Conservation (phyloP, 1,139 yeast species). For the Candida sp. region DNA sequence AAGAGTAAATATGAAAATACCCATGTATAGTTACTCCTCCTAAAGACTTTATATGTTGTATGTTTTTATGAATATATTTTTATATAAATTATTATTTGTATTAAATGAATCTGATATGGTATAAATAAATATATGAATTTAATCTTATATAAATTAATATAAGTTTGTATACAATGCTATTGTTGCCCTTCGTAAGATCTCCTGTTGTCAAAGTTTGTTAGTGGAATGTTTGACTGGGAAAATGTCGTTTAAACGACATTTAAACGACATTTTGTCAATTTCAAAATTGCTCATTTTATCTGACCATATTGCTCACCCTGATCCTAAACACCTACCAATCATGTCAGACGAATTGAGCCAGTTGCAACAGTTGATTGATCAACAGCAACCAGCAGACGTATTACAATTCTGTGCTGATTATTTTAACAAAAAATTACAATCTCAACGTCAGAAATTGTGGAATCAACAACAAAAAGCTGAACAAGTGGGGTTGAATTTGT, state of each 20-base stretch:
- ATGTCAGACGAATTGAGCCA: slow-evolving; percentile 46
- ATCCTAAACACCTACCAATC: neutral
- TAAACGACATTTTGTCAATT: too few relatives aligned
- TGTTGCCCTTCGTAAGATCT: too few relatives aligned
- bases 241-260: neutral
- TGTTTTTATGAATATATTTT: too few relatives aligned
- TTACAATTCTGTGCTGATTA: slow-evolving; percentile 75
- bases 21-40: too few relatives aligned
- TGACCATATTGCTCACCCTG: neutral
- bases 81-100: too few relatives aligned
- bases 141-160: too few relatives aligned
- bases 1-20: too few relatives aligned
- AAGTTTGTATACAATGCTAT: too few relatives aligned
- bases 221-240: neutral
- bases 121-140: too few relatives aligned
- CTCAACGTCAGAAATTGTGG: slow-evolving; percentile 57
- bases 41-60: too few relatives aligned
- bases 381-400: slow-evolving; percentile 64
- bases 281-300: neutral
- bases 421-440: slow-evolving; percentile 58
- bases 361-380: slow-evolving; percentile 59
- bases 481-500: slow-evolving; percentile 51
- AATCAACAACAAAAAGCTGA: slow-evolving; percentile 48
- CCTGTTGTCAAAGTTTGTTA: too few relatives aligned
- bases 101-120: too few relatives aligned